Evolutionary conservation across 768 basidiomycete genomes (phyloP).

Genomic region (Calvatia gigantea): DNA sequence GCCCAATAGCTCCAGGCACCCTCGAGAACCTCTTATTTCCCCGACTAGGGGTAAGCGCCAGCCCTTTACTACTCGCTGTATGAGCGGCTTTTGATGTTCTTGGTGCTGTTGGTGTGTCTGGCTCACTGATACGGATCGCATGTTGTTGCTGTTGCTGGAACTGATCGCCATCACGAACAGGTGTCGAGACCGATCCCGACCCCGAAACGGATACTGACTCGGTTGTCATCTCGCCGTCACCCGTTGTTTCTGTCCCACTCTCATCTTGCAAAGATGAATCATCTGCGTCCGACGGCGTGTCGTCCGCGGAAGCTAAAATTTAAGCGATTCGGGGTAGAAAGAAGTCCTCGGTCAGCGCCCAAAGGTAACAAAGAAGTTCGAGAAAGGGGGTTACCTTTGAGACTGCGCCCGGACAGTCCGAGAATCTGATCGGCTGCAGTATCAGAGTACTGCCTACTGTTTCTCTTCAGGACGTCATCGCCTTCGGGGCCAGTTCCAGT

Average conservation of each 20-base stretch:
- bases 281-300: constrained; percentile 68
- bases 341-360: constrained; percentile 5
- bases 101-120: constrained; percentile 37
- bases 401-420: constrained; percentile 66
- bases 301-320: constrained; percentile 45
- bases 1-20: constrained; percentile 39
- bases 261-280: constrained; percentile 66
- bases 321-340: constrained; percentile 17
- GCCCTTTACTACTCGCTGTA: constrained; percentile 65
- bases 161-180: constrained; percentile 17
- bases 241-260: constrained; percentile 67
- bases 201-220: constrained; percentile 40
- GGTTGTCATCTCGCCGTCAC: constrained; percentile 47
- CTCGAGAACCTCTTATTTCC: constrained; percentile 57
- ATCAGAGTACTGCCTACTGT: constrained; percentile 81
- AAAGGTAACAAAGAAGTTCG: not conserved
- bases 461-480: constrained; percentile 53
- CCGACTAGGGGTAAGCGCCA: constrained; percentile 46
- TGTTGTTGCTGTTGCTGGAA: constrained; percentile 20
- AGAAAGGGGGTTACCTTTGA: constrained; percentile 45
- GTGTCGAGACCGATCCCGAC: constrained; percentile 26
- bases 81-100: constrained; percentile 51
- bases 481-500: constrained; percentile 22
- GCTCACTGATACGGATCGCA: constrained; percentile 32
- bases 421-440: constrained; percentile 81